phyloP scores from a whole-genome alignment of 2,329 filamentous ascomycete genomes.

The Arthrobotrys megalospora region DNA sequence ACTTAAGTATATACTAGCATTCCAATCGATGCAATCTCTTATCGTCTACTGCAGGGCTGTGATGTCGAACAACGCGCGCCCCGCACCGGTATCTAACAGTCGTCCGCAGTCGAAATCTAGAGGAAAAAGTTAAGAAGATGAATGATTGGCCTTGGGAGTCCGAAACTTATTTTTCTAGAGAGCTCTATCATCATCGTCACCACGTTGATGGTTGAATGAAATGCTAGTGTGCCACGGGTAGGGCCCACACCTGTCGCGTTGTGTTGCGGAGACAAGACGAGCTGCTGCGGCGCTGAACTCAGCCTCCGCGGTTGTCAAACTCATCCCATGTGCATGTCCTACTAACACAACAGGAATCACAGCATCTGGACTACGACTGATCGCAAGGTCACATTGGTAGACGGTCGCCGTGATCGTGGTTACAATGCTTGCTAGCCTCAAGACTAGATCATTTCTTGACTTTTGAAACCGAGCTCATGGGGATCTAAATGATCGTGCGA shows the following conservation, averaged over 20 bases:
- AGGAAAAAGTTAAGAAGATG: no score
- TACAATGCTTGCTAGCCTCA: not conserved
- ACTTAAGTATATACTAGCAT: no score
- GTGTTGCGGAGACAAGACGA: not conserved
- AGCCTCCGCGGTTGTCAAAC: conserved; percentile 19
- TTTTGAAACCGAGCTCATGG: not conserved
- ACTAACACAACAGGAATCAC: not conserved
- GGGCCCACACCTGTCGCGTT: conserved; percentile 2
- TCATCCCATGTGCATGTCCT: not conserved
- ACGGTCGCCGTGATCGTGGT: not conserved
- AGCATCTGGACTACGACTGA: no score
- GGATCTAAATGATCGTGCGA: not conserved
- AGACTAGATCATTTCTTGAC: not conserved
- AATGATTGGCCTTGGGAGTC: no score
- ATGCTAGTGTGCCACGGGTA: not conserved
- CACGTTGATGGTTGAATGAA: not conserved
- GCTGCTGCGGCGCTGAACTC: conserved; percentile 8
- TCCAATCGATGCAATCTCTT: no score
- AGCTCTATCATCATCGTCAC: not conserved
- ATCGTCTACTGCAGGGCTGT: no score
- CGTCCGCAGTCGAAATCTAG: no score
- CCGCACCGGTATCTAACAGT: no score
- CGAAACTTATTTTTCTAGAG: not conserved
- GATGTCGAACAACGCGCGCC: no score
- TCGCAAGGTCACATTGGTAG: not conserved